A percentile compares a stretch with the other conserved stretches of the same genome.
phyloP scores from a whole-genome alignment of 2,329 filamentous ascomycete species.

The Alternaria triticina region DNA sequence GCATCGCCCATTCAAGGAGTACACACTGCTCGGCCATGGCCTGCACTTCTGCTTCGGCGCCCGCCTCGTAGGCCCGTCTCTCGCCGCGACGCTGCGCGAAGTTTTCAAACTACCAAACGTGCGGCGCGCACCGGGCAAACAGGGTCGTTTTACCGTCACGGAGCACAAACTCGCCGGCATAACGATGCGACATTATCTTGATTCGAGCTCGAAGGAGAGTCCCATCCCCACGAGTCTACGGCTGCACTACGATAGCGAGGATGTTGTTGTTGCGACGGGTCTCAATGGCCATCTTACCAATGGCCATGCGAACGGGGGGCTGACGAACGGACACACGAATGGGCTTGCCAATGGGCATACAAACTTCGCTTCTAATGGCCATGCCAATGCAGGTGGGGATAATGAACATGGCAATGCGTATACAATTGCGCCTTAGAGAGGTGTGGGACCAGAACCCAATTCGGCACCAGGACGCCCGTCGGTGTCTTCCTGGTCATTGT shows the following conservation, averaged over 20 bases:
- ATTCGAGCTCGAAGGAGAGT: constrained; percentile 55
- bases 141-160: constrained; percentile 50
- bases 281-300: background rate
- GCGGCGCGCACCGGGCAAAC: constrained; percentile 38
- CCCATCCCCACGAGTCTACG: constrained; percentile 45
- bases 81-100: constrained; percentile 40
- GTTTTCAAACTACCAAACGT: constrained; percentile 45
- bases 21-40: constrained; percentile 41
- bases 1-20: constrained; percentile 43
- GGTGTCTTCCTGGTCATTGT: background rate
- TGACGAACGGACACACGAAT: constrained; percentile 3
- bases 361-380: constrained; percentile 11
- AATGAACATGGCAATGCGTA: constrained; percentile 21
- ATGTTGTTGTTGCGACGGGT: constrained; percentile 12
- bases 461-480: background rate
- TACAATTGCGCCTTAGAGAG: constrained; percentile 20
- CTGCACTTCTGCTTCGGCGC: constrained; percentile 45
- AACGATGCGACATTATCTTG: constrained; percentile 57
- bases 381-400: constrained; percentile 17
- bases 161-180: constrained; percentile 57
- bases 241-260: constrained; percentile 31
- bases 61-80: constrained; percentile 34
- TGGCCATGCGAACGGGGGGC: constrained; percentile 1
- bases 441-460: background rate
- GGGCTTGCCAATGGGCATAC: constrained; percentile 4